Conservation (phyloP, 2,329 filamentous ascomycete genomes). For the Calonectria ilicicola region DNA sequence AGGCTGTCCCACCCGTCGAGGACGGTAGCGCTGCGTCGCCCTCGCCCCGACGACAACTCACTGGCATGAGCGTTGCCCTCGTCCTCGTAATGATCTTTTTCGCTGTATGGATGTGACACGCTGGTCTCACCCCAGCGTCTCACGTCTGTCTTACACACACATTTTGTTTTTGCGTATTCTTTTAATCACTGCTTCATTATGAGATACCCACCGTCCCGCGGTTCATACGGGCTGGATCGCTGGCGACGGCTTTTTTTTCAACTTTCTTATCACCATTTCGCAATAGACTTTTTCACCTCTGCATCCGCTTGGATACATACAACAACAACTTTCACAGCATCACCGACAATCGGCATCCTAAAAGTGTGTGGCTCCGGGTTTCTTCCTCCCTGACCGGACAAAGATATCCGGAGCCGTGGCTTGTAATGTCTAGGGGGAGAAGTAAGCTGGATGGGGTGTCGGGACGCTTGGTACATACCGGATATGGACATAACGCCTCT, state of each 20-base stretch:
- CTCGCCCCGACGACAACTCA: slow-evolving; percentile 43
- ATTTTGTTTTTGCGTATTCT: slow-evolving; percentile 13
- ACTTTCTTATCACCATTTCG: neutral
- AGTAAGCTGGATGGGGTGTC: slow-evolving; percentile 5
- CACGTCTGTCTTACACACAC: slow-evolving; percentile 1
- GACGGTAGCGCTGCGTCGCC: slow-evolving; percentile 71
- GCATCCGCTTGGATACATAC: slow-evolving; percentile 7
- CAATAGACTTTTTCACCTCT: slow-evolving; percentile 16
- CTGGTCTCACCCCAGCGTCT: neutral
- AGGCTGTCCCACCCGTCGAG: slow-evolving; percentile 74
- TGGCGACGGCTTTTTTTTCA: slow-evolving; percentile 15
- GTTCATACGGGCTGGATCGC: slow-evolving; percentile 39
- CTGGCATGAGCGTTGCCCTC: slow-evolving; percentile 43
- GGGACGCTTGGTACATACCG: slow-evolving; percentile 27
- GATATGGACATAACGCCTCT: slow-evolving; percentile 21
- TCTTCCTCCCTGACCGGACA: neutral
- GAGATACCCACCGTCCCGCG: slow-evolving; percentile 44
- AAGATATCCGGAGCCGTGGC: neutral
- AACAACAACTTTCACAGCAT: neutral
- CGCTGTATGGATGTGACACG: slow-evolving; percentile 41
- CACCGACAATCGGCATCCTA: neutral
- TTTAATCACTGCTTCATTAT: slow-evolving; percentile 13
- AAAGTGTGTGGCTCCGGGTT: neutral
- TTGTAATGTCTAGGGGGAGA: slow-evolving; percentile 3
- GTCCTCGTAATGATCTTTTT: slow-evolving; percentile 45